These are phyloP conservation scores for Remersonia thermophila DNA, from an alignment of 2,329 filamentous ascomycete genomes.

Conservation along the genomic window DNA sequence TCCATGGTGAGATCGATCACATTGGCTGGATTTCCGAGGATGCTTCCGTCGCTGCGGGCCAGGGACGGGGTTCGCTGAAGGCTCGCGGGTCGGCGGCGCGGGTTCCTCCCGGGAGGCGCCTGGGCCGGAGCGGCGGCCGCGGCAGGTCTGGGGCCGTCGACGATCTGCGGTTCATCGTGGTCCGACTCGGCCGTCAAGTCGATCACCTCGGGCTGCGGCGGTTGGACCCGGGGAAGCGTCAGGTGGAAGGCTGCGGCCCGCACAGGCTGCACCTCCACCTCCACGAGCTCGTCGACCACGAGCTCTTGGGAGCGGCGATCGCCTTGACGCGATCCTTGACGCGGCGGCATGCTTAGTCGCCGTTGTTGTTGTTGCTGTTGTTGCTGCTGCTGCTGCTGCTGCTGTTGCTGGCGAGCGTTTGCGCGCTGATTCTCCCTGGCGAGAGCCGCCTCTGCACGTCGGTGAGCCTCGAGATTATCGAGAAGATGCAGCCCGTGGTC, in stretches of 20 bases:
- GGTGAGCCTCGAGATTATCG: not conserved
- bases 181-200: conserved; percentile 40
- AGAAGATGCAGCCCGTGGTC: not conserved
- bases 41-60: conserved; percentile 33
- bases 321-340: not conserved
- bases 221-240: not conserved
- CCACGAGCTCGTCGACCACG: conserved; percentile 23
- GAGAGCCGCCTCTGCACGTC: too few relatives aligned
- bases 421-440: too few relatives aligned
- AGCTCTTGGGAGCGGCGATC: not conserved
- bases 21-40: conserved; percentile 22
- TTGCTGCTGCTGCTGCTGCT: too few relatives aligned
- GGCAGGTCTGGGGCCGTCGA: not conserved
- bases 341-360: conserved; percentile 4
- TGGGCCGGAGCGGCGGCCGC: not conserved
- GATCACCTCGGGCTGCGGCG: conserved; percentile 24
- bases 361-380: conserved; percentile 8
- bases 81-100: conserved; percentile 30
- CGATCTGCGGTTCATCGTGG: conserved; percentile 18
- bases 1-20: conserved; percentile 44
- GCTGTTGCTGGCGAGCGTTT: too few relatives aligned
- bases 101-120: conserved; percentile 20
- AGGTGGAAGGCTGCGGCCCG: not conserved
- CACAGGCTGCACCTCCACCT: conserved; percentile 17
- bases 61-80: conserved; percentile 30